phyloP scores from a whole-genome alignment of 495 filamentous ascomycete genomes.

The Xylaria castorea region DNA sequence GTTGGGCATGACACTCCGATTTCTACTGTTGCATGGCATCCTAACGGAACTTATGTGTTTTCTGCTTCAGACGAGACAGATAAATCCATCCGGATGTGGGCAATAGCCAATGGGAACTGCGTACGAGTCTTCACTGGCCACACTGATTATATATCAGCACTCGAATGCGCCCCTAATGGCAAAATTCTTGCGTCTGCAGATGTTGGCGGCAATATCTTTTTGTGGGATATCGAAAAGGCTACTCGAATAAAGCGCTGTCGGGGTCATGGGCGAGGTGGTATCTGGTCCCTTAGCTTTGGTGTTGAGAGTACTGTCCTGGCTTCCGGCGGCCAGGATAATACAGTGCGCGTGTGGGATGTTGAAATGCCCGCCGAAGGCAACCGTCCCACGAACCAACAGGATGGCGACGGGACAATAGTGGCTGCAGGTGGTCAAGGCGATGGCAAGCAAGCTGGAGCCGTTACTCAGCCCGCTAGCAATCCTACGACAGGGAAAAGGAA shows the following conservation, averaged over 20 bases:
- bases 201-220: slow-evolving; percentile 79
- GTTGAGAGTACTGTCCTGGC: slow-evolving; percentile 87
- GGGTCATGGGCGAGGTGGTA: slow-evolving; percentile 91
- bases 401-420: slow-evolving; percentile 47
- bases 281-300: slow-evolving; percentile 90
- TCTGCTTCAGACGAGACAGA: slow-evolving; percentile 81
- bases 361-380: slow-evolving; percentile 62
- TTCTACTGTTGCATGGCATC: slow-evolving; percentile 85
- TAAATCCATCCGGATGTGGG: slow-evolving; percentile 96
- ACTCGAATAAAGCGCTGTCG: slow-evolving; percentile 87
- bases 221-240: slow-evolving; percentile 90
- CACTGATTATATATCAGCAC: slow-evolving; percentile 77
- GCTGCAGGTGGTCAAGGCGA: slow-evolving; percentile 63
- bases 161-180: slow-evolving; percentile 86
- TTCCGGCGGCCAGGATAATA: slow-evolving; percentile 89
- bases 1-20: slow-evolving; percentile 91
- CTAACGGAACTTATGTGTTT: slow-evolving; percentile 90
- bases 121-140: slow-evolving; percentile 94
- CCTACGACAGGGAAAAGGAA: slow-evolving; percentile 74
- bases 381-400: slow-evolving; percentile 37
- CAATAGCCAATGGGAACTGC: slow-evolving; percentile 80
- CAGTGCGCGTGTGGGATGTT: slow-evolving; percentile 94
- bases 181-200: slow-evolving; percentile 89
- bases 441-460: slow-evolving; percentile 45
- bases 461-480: slow-evolving; percentile 48